phyloP scores from a whole-genome alignment of 2,329 filamentous ascomycete species.

The Trichoderma cornu-damae region DNA sequence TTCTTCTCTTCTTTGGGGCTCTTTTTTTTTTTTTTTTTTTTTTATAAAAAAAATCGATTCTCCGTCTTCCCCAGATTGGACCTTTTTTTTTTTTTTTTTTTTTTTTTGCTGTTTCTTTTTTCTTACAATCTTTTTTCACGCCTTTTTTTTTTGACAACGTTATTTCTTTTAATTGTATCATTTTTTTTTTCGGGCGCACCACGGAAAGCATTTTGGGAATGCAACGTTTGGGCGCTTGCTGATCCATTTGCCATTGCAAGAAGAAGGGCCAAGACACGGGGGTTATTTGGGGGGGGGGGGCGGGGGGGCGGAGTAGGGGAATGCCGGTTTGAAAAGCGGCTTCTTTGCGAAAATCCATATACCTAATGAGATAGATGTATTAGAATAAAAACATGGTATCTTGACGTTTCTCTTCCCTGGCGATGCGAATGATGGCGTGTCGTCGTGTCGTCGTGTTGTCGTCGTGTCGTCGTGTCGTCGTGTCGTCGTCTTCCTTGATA shows the following conservation, averaged over 20 bases:
- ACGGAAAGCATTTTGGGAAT: slow-evolving; percentile 10
- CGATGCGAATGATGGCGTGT: neutral
- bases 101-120: neutral
- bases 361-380: slow-evolving; percentile 17
- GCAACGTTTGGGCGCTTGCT: neutral
- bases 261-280: slow-evolving; percentile 4
- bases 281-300: neutral
- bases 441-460: no score
- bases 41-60: neutral
- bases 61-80: slow-evolving; percentile 5
- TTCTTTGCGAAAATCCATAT: slow-evolving; percentile 9
- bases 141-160: neutral
- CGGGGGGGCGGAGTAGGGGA: neutral
- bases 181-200: slow-evolving; percentile 2
- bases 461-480: no score
- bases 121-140: slow-evolving; percentile 2
- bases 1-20: slow-evolving; percentile 10
- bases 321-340: neutral
- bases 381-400: slow-evolving; percentile 2
- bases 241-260: neutral
- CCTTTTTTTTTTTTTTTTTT: neutral
- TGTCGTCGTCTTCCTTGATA: no score
- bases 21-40: neutral
- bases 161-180: slow-evolving; percentile 1
- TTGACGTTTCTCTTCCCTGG: neutral